These are phyloP conservation scores for Candida taoyuanica DNA, from an alignment of 805 yeast species.

Conservation along the genomic window DNA sequence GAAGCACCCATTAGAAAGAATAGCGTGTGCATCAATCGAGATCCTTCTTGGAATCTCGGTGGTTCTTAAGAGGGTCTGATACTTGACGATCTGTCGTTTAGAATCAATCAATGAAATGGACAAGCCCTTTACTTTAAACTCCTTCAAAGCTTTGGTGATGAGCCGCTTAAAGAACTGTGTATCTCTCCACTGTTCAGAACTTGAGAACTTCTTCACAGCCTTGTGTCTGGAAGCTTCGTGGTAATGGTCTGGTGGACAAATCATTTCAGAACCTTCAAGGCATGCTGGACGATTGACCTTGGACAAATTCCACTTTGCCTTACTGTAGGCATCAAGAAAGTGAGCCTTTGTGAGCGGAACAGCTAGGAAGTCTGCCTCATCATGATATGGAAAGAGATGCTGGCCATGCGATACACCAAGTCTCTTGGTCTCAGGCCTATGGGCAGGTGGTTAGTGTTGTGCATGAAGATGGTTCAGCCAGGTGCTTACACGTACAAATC, in stretches of 20 bases:
- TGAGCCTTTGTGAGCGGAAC: slow-evolving; percentile 46
- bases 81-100: slow-evolving; percentile 44
- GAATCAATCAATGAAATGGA: slow-evolving; percentile 54
- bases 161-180: slow-evolving; percentile 34
- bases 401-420: slow-evolving; percentile 8
- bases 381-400: slow-evolving; percentile 10
- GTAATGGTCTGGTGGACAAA: slow-evolving; percentile 57
- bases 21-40: slow-evolving; percentile 66
- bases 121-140: slow-evolving; percentile 46
- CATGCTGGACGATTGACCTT: slow-evolving; percentile 53
- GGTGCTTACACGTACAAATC: no score
- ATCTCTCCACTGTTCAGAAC: slow-evolving; percentile 48
- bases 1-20: slow-evolving; percentile 53
- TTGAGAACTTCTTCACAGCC: slow-evolving; percentile 37
- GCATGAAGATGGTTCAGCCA: no score
- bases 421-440: no score
- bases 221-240: slow-evolving; percentile 43
- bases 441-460: no score
- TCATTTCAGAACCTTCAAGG: slow-evolving; percentile 39
- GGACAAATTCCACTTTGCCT: slow-evolving; percentile 54
- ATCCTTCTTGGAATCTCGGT: slow-evolving; percentile 49
- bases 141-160: slow-evolving; percentile 34
- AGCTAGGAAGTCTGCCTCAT: slow-evolving; percentile 7
- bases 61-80: slow-evolving; percentile 42
- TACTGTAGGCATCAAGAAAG: slow-evolving; percentile 50